A percentile compares a stretch with the other conserved stretches of the same genome.
Conservation (phyloP, 129 eudicot species). For the Escallonia herrerae region DNA sequence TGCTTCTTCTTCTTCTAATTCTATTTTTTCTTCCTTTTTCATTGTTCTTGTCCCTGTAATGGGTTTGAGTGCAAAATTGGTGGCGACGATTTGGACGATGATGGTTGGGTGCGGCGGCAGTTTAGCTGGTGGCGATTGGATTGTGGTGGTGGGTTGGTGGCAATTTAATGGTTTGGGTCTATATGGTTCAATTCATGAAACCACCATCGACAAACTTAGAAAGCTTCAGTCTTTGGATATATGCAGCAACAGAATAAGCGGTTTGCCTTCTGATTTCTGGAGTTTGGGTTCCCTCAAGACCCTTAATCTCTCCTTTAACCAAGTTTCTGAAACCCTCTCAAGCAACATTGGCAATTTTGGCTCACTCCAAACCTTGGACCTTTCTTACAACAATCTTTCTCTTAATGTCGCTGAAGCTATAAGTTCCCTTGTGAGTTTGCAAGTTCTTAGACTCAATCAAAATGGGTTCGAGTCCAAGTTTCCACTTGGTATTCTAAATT, state of each 20-base stretch:
- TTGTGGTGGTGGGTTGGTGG: conserved; percentile 53
- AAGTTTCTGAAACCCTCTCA: conserved; percentile 42
- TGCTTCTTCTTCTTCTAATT: too few species aligned
- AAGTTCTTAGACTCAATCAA: conserved; percentile 44
- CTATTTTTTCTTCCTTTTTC: too few species aligned
- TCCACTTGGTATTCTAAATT: too few species aligned
- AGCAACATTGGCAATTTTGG: conserved; percentile 75
- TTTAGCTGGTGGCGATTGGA: too few species aligned
- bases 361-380: conserved; percentile 59
- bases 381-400: conserved; percentile 57
- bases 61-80: too few species aligned
- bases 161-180: too few species aligned
- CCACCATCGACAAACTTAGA: conserved; percentile 64
- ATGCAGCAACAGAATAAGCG: conserved; percentile 54
- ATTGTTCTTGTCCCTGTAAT: too few species aligned
- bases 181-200: conserved; percentile 64
- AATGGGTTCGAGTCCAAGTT: conserved; percentile 45
- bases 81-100: too few species aligned
- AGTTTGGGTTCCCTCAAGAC: conserved; percentile 56
- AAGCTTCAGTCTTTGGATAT: conserved; percentile 69
- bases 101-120: too few species aligned
- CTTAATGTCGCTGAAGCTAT: conserved; percentile 62
- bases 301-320: conserved; percentile 64
- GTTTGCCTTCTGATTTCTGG: conserved; percentile 81
- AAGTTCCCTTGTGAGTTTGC: conserved; percentile 45